phyloP scores from a whole-genome alignment of 1,284 basidiomycete species.

The Melampsora abietis-canadensis region DNA sequence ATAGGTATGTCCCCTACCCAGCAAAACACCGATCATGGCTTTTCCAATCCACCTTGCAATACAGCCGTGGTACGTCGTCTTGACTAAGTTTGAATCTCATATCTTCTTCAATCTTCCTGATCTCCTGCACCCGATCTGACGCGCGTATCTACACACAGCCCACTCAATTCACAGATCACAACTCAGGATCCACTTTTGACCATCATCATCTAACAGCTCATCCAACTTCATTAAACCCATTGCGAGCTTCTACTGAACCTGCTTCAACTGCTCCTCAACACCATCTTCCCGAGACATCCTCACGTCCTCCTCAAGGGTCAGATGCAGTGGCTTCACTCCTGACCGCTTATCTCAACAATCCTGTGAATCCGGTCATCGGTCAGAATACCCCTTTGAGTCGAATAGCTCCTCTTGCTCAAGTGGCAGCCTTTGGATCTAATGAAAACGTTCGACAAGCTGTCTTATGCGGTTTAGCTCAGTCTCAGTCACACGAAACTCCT shows the following conservation, averaged over 20 bases:
- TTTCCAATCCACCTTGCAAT: too few species aligned
- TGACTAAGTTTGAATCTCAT: too few species aligned
- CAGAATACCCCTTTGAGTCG: background rate
- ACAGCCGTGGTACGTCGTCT: too few species aligned
- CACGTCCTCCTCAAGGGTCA: background rate
- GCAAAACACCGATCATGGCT: too few species aligned
- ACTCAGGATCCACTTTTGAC: too few species aligned
- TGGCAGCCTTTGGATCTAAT: background rate
- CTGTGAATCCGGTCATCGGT: background rate
- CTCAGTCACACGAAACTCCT: background rate
- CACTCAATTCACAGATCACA: too few species aligned
- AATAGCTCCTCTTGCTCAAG: background rate
- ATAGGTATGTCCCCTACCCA: too few species aligned
- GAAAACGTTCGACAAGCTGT: constrained; percentile 5
- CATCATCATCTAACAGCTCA: too few species aligned
- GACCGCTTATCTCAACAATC: background rate
- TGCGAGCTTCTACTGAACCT: background rate
- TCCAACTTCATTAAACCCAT: too few species aligned
- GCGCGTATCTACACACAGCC: too few species aligned
- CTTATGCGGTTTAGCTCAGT: background rate
- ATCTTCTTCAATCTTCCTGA: too few species aligned
- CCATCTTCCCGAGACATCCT: background rate
- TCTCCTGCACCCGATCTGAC: too few species aligned
- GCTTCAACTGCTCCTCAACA: background rate
- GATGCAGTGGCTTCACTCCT: background rate